Conservation (phyloP, 805 yeast species). For the Saturnispora galanensis region DNA sequence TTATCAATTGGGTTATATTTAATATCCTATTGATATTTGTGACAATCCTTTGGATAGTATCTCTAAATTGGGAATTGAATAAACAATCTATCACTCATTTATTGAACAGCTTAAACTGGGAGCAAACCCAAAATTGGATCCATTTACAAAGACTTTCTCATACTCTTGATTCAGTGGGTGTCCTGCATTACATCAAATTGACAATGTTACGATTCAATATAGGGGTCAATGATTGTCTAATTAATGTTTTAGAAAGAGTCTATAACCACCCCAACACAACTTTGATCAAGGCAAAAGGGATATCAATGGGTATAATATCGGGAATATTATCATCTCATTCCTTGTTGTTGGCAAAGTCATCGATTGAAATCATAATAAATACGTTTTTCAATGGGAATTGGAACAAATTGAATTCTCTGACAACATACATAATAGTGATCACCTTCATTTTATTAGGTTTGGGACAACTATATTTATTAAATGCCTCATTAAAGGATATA, state of each 20-base stretch:
- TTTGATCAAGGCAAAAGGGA: conserved; percentile 29
- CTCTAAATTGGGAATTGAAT: background rate
- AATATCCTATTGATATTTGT: conserved; percentile 26
- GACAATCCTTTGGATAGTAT: conserved; percentile 23
- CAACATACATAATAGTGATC: conserved; percentile 41
- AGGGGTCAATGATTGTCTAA: too few species aligned
- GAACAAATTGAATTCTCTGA: conserved; percentile 28
- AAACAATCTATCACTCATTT: background rate
- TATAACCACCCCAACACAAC: too few species aligned
- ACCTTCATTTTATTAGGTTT: conserved; percentile 55
- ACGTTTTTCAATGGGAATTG: conserved; percentile 28
- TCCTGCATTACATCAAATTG: too few species aligned
- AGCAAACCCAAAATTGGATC: background rate
- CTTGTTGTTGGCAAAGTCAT: conserved; percentile 72
- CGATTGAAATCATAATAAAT: conserved; percentile 56
- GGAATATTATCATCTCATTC: conserved; percentile 84
- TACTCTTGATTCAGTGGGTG: too few species aligned
- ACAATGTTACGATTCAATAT: too few species aligned
- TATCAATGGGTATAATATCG: conserved; percentile 54
- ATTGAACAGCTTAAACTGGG: background rate
- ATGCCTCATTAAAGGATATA: conserved; percentile 58
- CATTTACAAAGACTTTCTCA: too few species aligned
- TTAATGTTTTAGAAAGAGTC: too few species aligned
- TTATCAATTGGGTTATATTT: conserved; percentile 46
- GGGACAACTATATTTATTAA: conserved; percentile 61